phyloP scores from a whole-genome alignment of 2,329 filamentous ascomycete species.

The Didymella pinodella region DNA sequence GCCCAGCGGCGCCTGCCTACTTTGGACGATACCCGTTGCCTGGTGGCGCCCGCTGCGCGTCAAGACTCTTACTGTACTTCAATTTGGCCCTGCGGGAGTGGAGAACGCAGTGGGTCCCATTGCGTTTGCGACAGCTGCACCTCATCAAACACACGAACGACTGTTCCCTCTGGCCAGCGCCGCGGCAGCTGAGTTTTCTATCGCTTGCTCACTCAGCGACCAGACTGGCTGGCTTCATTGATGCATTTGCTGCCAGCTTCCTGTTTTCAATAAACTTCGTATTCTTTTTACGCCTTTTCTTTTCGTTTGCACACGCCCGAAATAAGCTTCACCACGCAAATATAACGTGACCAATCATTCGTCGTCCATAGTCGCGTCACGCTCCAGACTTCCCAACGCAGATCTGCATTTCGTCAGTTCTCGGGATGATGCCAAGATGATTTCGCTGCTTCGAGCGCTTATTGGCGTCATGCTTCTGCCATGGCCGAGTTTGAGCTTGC shows the following conservation, averaged over 20 bases:
- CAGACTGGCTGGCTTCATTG: constrained; percentile 1
- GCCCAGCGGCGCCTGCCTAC: constrained; percentile 28
- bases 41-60: constrained; percentile 30
- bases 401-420: constrained; percentile 18
- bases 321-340: constrained; percentile 12
- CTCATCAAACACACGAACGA: constrained; percentile 43
- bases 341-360: constrained; percentile 16
- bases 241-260: constrained; percentile 11
- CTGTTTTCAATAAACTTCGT: constrained; percentile 19
- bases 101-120: constrained; percentile 21
- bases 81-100: constrained; percentile 26
- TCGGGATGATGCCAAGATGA: constrained; percentile 13
- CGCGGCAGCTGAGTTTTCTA: constrained; percentile 20
- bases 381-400: constrained; percentile 12
- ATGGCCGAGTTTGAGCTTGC: neutral
- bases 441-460: constrained; percentile 8
- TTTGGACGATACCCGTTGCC: constrained; percentile 27
- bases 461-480: constrained; percentile 1
- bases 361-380: constrained; percentile 10
- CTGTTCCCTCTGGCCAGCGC: constrained; percentile 29
- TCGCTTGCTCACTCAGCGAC: constrained; percentile 7
- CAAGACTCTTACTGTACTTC: constrained; percentile 16
- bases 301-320: constrained; percentile 9
- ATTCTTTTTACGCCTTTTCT: constrained; percentile 31
- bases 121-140: constrained; percentile 27